Evolutionary conservation across 2,329 filamentous ascomycete genomes (phyloP), one percentile per base, ranked within the genome.

Genomic region (Fusarium sp.): DNA sequence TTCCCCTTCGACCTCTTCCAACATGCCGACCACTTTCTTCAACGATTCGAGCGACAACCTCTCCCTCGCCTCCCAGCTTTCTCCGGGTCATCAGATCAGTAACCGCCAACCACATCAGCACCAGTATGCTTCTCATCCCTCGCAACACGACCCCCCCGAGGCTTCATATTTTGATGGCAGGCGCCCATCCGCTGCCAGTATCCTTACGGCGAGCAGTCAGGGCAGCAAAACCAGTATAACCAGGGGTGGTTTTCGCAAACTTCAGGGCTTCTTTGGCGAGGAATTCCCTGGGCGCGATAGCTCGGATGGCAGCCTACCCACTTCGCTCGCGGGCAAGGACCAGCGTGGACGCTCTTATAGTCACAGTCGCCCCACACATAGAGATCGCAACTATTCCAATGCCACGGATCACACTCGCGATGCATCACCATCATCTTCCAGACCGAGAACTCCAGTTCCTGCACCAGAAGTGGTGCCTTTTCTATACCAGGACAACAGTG

Each of bases 391-490:
- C 81, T 92, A 94, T 80, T 98, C 95, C 58, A 90, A 90, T 81
- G 89, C 89, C 59, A 91, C 90, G 60, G 90, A 96, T 78, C 89
- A 92, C 76, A 91, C 91, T 72, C 86, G 91, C 68, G 92, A 95
- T 71, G 87, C 87, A 49, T 97, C 95, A 59, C 94, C 94, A 44
- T 88, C 89, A 58, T 90, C 89, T 37, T 94, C 93, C 33, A 88
- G 94, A 74, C 94, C 95, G 52, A 89, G 92, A 76, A 97, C 94
- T n/a, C 94, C 95, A 18, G 87, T 94, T 57, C 93, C 93, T 45
- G 94, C 93, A 18, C 96, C 94, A 78, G 95, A 98, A 82, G 94
- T 99, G 64, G 96, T 97, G 42, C 96, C 96, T n/a, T 99, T 97
- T 87, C 88, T 97, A 70, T 98, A 96, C 80, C 96, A 98, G 82